Conservation (phyloP, 805 yeast species). For the Sungouiozyma intestinalis region DNA sequence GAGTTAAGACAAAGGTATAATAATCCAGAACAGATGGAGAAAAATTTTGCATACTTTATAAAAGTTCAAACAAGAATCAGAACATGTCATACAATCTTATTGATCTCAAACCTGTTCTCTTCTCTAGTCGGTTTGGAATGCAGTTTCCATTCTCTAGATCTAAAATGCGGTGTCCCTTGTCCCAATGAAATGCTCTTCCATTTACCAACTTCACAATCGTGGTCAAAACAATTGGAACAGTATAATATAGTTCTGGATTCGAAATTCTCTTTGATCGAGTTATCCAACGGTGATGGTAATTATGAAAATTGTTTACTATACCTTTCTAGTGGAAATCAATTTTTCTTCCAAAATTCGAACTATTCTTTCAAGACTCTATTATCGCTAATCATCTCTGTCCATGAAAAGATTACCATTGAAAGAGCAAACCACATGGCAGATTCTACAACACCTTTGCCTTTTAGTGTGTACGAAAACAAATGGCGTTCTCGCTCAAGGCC, state of each 20-base stretch:
- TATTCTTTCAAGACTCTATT: constrained; percentile 34
- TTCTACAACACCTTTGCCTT: constrained; percentile 6
- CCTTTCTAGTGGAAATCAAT: constrained; percentile 32
- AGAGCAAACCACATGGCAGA: constrained; percentile 24
- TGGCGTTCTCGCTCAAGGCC: constrained; percentile 64
- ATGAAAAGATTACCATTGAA: constrained; percentile 51
- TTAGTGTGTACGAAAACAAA: constrained; percentile 28
- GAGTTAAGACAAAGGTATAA: constrained; percentile 20
- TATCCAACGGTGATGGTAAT: constrained; percentile 45
- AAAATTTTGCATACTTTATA: constrained; percentile 43
- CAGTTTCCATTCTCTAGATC: constrained; percentile 36
- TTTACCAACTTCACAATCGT: constrained; percentile 37
- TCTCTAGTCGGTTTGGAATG: constrained; percentile 35
- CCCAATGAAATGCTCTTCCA: constrained; percentile 51
- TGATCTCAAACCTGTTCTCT: constrained; percentile 47
- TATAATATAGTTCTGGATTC: constrained; percentile 37
- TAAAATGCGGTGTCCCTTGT: constrained; percentile 60
- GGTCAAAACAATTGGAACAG: constrained; percentile 36
- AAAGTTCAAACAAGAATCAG: constrained; percentile 68
- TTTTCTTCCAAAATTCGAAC: constrained; percentile 25
- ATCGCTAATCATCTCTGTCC: constrained; percentile 52
- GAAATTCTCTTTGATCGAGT: constrained; percentile 42
- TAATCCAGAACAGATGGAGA: constrained; percentile 23
- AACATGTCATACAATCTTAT: constrained; percentile 56
- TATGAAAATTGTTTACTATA: constrained; percentile 38